Conservation (phyloP, 169 alveolate genomes). For the Plasmodium cynomolgi region DNA sequence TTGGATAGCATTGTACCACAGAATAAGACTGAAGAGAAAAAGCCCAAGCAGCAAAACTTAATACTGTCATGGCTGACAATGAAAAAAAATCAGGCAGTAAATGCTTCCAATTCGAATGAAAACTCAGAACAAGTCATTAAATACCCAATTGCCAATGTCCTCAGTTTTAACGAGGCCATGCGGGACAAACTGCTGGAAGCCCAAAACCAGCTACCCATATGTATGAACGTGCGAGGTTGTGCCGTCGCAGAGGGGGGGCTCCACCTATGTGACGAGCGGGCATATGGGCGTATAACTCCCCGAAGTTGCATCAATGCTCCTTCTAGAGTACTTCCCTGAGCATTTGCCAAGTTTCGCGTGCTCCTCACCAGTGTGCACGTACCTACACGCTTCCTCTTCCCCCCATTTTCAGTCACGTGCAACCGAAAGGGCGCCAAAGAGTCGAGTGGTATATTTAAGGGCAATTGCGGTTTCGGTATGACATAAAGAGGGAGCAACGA, state of each 20-base stretch:
- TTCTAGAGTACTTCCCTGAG: background rate
- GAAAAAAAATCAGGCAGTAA: constrained; percentile 36
- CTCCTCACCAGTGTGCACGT: background rate
- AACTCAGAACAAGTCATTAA: constrained; percentile 11
- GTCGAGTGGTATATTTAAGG: background rate
- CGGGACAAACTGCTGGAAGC: constrained; percentile 32
- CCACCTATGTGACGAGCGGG: too few relatives aligned
- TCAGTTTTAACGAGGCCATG: constrained; percentile 16
- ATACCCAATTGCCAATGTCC: constrained; percentile 40
- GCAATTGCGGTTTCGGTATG: background rate
- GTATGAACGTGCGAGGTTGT: background rate
- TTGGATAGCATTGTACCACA: constrained; percentile 22
- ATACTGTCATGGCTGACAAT: constrained; percentile 61
- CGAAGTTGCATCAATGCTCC: background rate
- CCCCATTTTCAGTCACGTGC: constrained; percentile 17
- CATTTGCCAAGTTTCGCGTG: background rate
- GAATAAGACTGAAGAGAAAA: constrained; percentile 52
- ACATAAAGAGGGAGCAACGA: background rate
- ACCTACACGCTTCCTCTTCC: background rate
- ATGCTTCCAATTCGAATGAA: constrained; percentile 9
- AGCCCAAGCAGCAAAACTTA: constrained; percentile 51
- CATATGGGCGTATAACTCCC: background rate
- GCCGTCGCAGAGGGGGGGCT: background rate
- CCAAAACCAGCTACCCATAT: constrained; percentile 52
- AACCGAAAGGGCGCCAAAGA: background rate